Percentiles rank a stretch among this genome's conserved stretches.
Evolutionary conservation across 2,329 filamentous ascomycete genomes (phyloP).

Genomic region (Claviceps digitariae): DNA sequence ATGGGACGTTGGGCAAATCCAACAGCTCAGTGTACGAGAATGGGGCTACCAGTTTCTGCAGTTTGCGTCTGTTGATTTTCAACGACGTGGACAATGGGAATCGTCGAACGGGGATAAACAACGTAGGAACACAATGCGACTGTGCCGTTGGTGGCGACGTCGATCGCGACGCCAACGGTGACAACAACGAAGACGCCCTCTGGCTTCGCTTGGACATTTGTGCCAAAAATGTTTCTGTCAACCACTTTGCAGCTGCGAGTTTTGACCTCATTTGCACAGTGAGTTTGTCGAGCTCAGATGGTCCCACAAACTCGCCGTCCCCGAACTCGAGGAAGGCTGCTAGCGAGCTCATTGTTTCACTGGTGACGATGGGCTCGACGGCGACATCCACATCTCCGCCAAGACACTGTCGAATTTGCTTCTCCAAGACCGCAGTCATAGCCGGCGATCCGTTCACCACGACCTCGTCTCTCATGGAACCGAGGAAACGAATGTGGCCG

Average conservation of each 20-base stretch:
- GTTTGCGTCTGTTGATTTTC: constrained; percentile 34
- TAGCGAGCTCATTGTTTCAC: constrained; percentile 27
- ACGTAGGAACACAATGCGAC: constrained; percentile 29
- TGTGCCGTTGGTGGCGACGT: constrained; percentile 16
- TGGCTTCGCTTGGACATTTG: constrained; percentile 11
- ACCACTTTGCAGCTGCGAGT: constrained; percentile 28
- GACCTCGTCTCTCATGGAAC: constrained; percentile 27
- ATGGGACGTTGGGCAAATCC: constrained; percentile 19
- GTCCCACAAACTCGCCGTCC: constrained; percentile 22
- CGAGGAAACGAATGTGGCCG: constrained; percentile 35
- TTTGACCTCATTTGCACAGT: constrained; percentile 27
- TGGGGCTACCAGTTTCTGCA: constrained; percentile 30
- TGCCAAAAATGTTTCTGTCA: constrained; percentile 28
- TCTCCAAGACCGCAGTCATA: constrained; percentile 31
- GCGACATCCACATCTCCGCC: constrained; percentile 33
- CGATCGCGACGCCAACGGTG: constrained; percentile 14
- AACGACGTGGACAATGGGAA: constrained; percentile 36
- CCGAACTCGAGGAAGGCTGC: constrained; percentile 37
- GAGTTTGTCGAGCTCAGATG: constrained; percentile 25
- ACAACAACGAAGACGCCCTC: constrained; percentile 15
- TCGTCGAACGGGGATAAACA: constrained; percentile 33
- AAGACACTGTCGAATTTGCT: constrained; percentile 31
- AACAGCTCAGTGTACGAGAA: constrained; percentile 30
- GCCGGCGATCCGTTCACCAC: constrained; percentile 26
- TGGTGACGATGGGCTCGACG: constrained; percentile 33